Evolutionary conservation across 331 rosid genomes (phyloP), one percentile per base, ranked within the genome.

Genomic region (Dryas integrifolia): DNA sequence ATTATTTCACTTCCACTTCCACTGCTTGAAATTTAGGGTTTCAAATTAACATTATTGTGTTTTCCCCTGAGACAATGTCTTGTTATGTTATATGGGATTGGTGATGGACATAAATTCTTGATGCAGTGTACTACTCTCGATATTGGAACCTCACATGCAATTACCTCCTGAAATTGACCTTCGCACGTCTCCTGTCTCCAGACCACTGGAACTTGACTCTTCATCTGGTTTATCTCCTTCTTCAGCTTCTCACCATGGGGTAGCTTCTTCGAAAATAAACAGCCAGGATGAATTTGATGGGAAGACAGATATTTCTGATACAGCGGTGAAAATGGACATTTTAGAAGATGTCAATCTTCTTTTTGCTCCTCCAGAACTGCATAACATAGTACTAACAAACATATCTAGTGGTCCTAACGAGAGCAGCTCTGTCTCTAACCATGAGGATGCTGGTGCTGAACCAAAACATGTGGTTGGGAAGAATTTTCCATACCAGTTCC

Each of bases 111-210:
- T 74, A 70, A 60, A 72, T 59, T 76, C 73, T 58, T 49, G 64
- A 55, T 88, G 88, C 85, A 92, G 98, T 21, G 89, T 93, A 67
- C 94, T 93, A 75, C 92, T 93, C 62, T 89, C 97, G 6, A 86
- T 93, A 85, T 77, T 90, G 87, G 96, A 89, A 82, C 98, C 98
- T 40, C 93, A 85, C 86, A 85, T 93, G 89, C 90, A 74, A 74
- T 83, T 93, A 72, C 98, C 98, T 58, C 87, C 96, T 74, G 98
- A 87, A 72, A 84, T 93, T 61, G 97, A 93, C 86, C 90, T 83
- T 65, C 80, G 93, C 73, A 85, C 84, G 63, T 78, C 69, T 55
- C 62, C 92, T 49, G 58, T 70, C 74, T 64, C 69, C 7, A 83
- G 82, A 79, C 86, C 87, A 62, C 71, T 67, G 38, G 89, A 84